These are phyloP conservation scores for Cucurbita maxima DNA, from an alignment of 306 rosid species.

Conservation along the genomic window DNA sequence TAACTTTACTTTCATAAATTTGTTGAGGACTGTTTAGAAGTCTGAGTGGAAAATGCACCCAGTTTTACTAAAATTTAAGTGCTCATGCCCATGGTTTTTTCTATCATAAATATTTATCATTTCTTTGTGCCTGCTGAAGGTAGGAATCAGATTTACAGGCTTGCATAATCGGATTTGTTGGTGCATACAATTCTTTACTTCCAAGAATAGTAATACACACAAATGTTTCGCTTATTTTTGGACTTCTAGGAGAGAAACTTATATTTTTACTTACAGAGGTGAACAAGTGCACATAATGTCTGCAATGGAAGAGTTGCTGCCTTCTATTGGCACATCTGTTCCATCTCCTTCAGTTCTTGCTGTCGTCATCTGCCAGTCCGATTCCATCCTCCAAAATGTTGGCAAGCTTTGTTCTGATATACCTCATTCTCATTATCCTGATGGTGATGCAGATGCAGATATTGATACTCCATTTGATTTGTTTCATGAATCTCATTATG, in stretches of 20 bases:
- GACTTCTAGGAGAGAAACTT: constrained; percentile 16
- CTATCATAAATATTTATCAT: neutral
- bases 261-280: constrained; percentile 38
- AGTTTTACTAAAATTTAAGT: neutral
- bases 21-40: neutral
- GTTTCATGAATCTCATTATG: constrained; percentile 31
- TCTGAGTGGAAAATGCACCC: neutral
- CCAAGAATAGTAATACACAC: neutral
- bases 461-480: constrained; percentile 81
- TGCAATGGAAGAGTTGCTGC: constrained; percentile 87
- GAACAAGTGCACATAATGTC: constrained; percentile 75
- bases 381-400: constrained; percentile 57
- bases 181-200: neutral
- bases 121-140: neutral
- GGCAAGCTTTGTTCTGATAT: constrained; percentile 46
- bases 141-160: neutral
- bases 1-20: neutral
- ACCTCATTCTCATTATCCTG: constrained; percentile 50
- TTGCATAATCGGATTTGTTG: neutral
- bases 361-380: constrained; percentile 55
- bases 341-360: constrained; percentile 81
- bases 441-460: constrained; percentile 45
- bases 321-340: constrained; percentile 75
- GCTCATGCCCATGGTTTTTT: neutral
- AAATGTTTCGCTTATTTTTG: constrained; percentile 7